A percentile compares a stretch with the other conserved stretches of the same genome.
These are phyloP conservation scores for Phytopythium boreale DNA, from an alignment of 352 stramenopile species.

Conservation along the genomic window DNA sequence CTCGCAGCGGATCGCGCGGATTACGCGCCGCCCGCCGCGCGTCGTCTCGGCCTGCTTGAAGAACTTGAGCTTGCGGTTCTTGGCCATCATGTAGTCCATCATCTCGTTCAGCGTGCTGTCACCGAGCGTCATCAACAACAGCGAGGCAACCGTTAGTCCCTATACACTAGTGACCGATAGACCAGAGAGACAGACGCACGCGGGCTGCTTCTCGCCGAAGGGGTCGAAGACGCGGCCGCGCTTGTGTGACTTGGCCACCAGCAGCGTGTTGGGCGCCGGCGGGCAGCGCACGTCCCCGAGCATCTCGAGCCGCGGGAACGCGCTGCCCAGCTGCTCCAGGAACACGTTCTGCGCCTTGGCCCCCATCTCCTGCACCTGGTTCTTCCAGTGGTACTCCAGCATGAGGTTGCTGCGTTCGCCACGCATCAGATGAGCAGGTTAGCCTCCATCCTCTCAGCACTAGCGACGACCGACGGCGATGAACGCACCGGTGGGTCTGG, in stretches of 20 bases:
- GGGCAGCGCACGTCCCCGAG: conserved; percentile 76
- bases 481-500: conserved; percentile 66
- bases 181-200: conserved; percentile 22
- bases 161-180: not conserved
- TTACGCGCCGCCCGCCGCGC: conserved; percentile 77
- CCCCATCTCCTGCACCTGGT: conserved; percentile 86
- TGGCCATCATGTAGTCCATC: conserved; percentile 89
- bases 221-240: conserved; percentile 79
- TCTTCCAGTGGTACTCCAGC: conserved; percentile 90
- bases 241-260: conserved; percentile 83
- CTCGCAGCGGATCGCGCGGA: conserved; percentile 83
- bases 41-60: conserved; percentile 87
- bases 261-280: conserved; percentile 59
- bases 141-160: not conserved
- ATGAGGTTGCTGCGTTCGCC: conserved; percentile 74
- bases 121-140: not conserved
- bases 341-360: conserved; percentile 80
- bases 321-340: conserved; percentile 60
- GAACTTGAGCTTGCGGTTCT: conserved; percentile 88
- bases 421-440: not conserved
- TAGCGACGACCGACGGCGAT: not conserved
- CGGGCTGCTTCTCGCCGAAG: conserved; percentile 80
- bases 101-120: conserved; percentile 78
- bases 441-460: not conserved
- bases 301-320: conserved; percentile 83